Evolutionary conservation across 2,329 filamentous ascomycete genomes (phyloP).

Genomic region (Trichoderma citrinoviride): DNA sequence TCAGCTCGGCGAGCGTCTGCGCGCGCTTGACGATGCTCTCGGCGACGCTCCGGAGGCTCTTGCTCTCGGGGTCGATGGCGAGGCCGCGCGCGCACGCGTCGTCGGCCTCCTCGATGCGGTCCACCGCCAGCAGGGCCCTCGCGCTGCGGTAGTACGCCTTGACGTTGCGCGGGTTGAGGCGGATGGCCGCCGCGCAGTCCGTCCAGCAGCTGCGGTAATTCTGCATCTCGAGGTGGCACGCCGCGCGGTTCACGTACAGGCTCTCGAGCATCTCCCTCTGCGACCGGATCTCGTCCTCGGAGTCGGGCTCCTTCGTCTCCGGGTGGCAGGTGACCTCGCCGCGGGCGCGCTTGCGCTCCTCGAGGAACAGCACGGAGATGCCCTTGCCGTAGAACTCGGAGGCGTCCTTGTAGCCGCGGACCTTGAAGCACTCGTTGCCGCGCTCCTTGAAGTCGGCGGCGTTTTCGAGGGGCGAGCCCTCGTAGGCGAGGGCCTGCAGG

Average conservation of each 20-base stretch:
- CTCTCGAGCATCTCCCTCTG: constrained; percentile 68
- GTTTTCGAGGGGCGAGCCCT: constrained; percentile 84
- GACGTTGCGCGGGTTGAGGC: constrained; percentile 74
- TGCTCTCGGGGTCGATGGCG: constrained; percentile 67
- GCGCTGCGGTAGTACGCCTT: constrained; percentile 91
- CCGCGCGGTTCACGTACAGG: constrained; percentile 81
- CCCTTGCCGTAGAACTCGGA: constrained; percentile 90
- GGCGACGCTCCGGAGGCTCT: constrained; percentile 60
- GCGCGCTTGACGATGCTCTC: constrained; percentile 62
- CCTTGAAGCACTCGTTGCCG: constrained; percentile 83
- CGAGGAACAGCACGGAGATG: constrained; percentile 65
- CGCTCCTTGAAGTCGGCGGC: constrained; percentile 82
- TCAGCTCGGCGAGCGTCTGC: constrained; percentile 52
- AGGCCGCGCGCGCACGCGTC: constrained; percentile 76
- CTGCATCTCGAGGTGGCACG: constrained; percentile 81
- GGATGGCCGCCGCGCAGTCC: constrained; percentile 78
- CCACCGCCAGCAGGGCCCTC: constrained; percentile 72
- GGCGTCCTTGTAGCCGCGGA: constrained; percentile 74
- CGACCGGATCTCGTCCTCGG: constrained; percentile 56
- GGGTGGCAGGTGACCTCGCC: constrained; percentile 35
- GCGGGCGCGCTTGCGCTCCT: constrained; percentile 55
- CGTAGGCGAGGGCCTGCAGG: constrained; percentile 84
- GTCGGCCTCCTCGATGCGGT: constrained; percentile 74
- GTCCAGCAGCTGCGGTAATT: constrained; percentile 86
- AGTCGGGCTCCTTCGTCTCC: constrained; percentile 33